These are phyloP conservation scores for Teratosphaeriaceae sp. DNA, from an alignment of 2,329 filamentous ascomycete species.

Conservation along the genomic window DNA sequence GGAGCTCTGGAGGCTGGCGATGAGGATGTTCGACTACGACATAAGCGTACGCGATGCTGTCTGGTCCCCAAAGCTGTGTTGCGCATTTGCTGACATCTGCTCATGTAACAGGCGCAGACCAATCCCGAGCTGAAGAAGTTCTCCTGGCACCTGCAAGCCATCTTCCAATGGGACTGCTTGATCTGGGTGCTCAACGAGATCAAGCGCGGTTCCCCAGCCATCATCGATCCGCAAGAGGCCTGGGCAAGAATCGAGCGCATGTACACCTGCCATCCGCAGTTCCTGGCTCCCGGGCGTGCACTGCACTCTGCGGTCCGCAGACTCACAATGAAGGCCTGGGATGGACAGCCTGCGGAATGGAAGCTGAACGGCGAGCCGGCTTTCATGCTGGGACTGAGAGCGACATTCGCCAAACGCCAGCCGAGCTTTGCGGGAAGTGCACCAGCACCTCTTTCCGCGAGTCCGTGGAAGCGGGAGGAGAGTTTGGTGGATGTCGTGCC, in stretches of 20 bases:
- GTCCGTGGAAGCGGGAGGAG: not conserved
- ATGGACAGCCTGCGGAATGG: conserved; percentile 16
- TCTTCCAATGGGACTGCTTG: conserved; percentile 40
- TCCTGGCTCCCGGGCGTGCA: conserved; percentile 31
- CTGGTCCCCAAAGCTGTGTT: no score
- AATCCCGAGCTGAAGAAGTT: conserved; percentile 39
- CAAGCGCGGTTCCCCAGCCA: conserved; percentile 11
- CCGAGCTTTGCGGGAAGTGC: not conserved
- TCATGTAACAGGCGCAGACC: no score
- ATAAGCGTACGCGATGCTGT: conserved; percentile 12
- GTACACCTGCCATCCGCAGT: conserved; percentile 38
- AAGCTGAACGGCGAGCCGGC: conserved; percentile 1
- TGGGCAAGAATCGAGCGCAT: conserved; percentile 42
- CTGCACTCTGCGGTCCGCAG: conserved; percentile 38
- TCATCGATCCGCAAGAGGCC: conserved; percentile 20
- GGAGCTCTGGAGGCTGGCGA: conserved; percentile 34
- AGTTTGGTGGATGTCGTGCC: not conserved
- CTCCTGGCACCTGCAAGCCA: conserved; percentile 48
- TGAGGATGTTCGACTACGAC: conserved; percentile 37
- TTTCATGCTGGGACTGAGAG: conserved; percentile 5
- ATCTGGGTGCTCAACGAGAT: conserved; percentile 32
- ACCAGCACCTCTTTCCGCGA: not conserved
- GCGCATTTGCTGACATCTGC: no score
- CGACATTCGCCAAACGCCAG: not conserved
- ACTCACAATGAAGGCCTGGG: conserved; percentile 41